Conservation (phyloP, 805 yeast genomes). For the Yarrowia yakushimensis region DNA sequence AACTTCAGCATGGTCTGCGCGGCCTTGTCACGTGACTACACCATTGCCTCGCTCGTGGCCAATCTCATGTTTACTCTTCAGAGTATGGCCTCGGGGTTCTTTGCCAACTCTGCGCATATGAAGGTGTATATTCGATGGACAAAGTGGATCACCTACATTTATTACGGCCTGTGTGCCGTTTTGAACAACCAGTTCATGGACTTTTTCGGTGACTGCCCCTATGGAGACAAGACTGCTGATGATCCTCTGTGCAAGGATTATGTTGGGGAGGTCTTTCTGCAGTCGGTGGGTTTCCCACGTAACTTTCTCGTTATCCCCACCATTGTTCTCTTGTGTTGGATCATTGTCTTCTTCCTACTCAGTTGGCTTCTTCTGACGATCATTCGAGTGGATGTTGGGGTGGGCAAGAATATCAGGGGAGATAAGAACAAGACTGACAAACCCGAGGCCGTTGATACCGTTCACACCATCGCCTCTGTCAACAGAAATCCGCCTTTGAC, state of each 20-base stretch:
- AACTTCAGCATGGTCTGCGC: slow-evolving; percentile 51
- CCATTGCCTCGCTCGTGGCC: slow-evolving; percentile 57
- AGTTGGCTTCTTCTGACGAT: slow-evolving; percentile 49
- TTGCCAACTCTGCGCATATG: slow-evolving; percentile 65
- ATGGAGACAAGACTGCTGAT: slow-evolving; percentile 31
- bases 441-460: background rate
- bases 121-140: slow-evolving; percentile 88
- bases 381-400: slow-evolving; percentile 50
- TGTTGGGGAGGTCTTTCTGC: slow-evolving; percentile 53
- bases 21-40: slow-evolving; percentile 56
- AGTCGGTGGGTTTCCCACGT: slow-evolving; percentile 55
- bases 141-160: slow-evolving; percentile 68
- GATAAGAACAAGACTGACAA: background rate
- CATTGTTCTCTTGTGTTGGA: slow-evolving; percentile 56
- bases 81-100: slow-evolving; percentile 77
- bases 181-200: slow-evolving; percentile 62
- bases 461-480: slow-evolving; percentile 30
- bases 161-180: slow-evolving; percentile 74
- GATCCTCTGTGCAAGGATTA: slow-evolving; percentile 47
- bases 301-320: slow-evolving; percentile 68
- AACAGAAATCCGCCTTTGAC: slow-evolving; percentile 16
- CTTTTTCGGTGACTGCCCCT: slow-evolving; percentile 57
- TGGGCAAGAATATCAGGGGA: slow-evolving; percentile 40
- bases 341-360: slow-evolving; percentile 49
- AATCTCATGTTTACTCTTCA: slow-evolving; percentile 67